Conservation (phyloP, 1,139 yeast genomes). For the Hyphopichia wangnamkhiaoensis region DNA sequence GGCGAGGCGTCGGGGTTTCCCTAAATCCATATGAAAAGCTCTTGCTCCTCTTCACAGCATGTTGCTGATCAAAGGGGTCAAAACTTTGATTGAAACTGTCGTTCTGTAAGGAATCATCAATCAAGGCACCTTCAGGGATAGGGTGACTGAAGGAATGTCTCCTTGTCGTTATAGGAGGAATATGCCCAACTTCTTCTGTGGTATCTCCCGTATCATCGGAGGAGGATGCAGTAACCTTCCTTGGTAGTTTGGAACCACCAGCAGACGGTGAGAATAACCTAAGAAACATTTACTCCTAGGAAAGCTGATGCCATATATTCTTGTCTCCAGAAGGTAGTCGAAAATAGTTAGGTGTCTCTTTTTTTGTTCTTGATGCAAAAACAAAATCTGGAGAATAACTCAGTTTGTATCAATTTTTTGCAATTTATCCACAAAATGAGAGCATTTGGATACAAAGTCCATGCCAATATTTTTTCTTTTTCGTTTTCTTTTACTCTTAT, state of each 20-base stretch:
- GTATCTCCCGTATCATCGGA: not conserved
- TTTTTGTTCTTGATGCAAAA: no score
- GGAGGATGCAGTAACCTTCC: not conserved
- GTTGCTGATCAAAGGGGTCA: slow-evolving; percentile 1
- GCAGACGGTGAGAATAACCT: not conserved
- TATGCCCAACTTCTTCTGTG: not conserved
- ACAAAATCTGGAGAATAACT: no score
- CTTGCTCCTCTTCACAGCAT: not conserved
- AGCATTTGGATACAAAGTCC: no score
- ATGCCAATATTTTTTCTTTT: no score
- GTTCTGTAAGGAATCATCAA: not conserved
- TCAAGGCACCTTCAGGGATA: not conserved
- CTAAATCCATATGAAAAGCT: not conserved
- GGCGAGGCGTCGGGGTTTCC: not conserved
- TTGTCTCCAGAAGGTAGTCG: no score
- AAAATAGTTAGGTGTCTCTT: no score
- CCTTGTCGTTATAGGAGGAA: slow-evolving; percentile 1
- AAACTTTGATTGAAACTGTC: slow-evolving; percentile 2
- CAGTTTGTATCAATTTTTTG: no score
- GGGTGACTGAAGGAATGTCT: slow-evolving; percentile 4
- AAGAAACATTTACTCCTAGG: not conserved
- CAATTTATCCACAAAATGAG: no score
- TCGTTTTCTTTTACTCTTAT: no score
- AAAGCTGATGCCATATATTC: no score
- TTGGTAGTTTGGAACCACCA: not conserved